Percentiles rank a stretch among this genome's conserved stretches.
These are phyloP conservation scores for Clonostachys byssicola DNA, from an alignment of 2,329 filamentous ascomycete genomes.

Conservation along the genomic window DNA sequence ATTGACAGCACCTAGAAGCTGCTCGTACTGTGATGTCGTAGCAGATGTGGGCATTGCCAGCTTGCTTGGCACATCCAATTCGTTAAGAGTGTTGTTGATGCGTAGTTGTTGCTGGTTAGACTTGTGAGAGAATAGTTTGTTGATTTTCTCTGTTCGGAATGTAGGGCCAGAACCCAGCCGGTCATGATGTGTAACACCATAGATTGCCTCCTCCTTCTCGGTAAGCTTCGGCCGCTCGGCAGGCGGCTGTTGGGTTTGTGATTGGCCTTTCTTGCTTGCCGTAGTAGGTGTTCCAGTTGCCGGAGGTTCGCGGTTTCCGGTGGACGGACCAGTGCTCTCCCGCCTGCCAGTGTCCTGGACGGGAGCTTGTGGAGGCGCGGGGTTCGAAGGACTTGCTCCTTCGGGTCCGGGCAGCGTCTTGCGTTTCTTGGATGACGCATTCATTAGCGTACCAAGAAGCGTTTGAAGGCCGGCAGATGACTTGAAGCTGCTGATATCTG, in stretches of 20 bases:
- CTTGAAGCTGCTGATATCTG: constrained; percentile 74
- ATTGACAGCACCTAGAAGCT: constrained; percentile 63
- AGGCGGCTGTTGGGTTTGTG: constrained; percentile 22
- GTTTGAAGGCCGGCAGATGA: constrained; percentile 75
- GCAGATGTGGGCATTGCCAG: constrained; percentile 71
- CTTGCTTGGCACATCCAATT: constrained; percentile 66
- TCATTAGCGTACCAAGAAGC: constrained; percentile 77
- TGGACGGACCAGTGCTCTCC: constrained; percentile 48
- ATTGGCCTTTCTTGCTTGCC: constrained; percentile 47
- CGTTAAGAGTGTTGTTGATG: constrained; percentile 67
- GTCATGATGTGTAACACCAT: constrained; percentile 82
- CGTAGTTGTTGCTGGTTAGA: constrained; percentile 71
- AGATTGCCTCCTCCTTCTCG: constrained; percentile 71
- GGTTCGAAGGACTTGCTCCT: constrained; percentile 32
- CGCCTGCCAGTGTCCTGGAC: constrained; percentile 35
- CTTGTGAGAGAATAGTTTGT: constrained; percentile 75
- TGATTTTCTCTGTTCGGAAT: constrained; percentile 81
- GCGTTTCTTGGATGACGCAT: constrained; percentile 81
- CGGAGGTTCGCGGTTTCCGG: constrained; percentile 25
- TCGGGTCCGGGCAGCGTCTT: constrained; percentile 65
- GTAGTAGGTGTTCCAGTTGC: constrained; percentile 26
- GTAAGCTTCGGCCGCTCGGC: constrained; percentile 67
- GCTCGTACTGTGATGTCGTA: constrained; percentile 69
- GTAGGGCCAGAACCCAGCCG: constrained; percentile 81
- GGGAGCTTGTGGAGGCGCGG: constrained; percentile 19